Conservation (phyloP, 768 basidiomycete species). For the Lactarius trivialis region DNA sequence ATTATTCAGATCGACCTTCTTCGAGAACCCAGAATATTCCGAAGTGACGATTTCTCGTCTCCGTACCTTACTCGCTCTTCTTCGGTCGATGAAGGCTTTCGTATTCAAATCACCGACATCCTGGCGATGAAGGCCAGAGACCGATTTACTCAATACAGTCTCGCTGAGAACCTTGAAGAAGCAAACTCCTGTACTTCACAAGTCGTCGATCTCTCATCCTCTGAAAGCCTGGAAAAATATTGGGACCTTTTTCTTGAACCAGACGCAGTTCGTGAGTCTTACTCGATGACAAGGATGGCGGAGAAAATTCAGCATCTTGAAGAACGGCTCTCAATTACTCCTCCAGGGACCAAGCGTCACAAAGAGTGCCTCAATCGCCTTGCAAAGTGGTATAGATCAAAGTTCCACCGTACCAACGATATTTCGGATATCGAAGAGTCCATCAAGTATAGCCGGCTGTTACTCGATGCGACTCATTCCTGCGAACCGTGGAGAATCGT, state of each 20-base stretch:
- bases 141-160: not conserved
- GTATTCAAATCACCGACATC: not conserved
- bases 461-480: not conserved
- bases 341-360: not conserved
- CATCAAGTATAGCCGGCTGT: not conserved
- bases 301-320: not conserved
- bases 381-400: not conserved
- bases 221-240: not conserved
- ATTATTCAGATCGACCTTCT: not conserved
- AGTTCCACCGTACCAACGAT: not conserved
- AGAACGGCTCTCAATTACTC: not conserved
- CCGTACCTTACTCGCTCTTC: not conserved
- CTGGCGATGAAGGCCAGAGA: not conserved
- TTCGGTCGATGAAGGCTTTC: not conserved
- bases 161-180: not conserved
- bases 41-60: not conserved
- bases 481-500: not conserved
- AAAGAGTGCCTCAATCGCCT: not conserved
- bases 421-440: not conserved
- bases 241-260: not conserved
- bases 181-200: not conserved
- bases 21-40: not conserved
- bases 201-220: not conserved
- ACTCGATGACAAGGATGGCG: not conserved
- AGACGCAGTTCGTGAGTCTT: not conserved